Base-by-base conservation (phyloP, 306 rosid genomes). In the Gastrolobium villosum region DNA sequence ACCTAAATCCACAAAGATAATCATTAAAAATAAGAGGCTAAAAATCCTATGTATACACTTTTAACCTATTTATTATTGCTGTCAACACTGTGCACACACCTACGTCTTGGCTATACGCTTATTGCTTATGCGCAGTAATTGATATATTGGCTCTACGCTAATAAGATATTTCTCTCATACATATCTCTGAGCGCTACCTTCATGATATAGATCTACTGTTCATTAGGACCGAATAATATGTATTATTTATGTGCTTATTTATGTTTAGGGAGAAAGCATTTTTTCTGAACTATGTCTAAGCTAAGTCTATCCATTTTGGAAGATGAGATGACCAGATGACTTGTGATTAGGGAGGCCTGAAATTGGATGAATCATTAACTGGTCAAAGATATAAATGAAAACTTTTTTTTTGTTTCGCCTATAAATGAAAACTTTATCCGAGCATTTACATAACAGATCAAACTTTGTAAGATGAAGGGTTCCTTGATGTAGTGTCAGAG, bases 351-450 rank as follows among this genome's bases (percentile, higher is more conserved):
- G 36, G 15, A 10, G 70, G 30, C 43, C 55, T 41, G 37, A 70
- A 70, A 48, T 60, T 49, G 9, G 65, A 48, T 62, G 48, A 41
- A 60, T 59, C 43, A 7, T 32, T 54, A 26, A 77, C 66, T 41
- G 39, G 53, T 28, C 39, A 10, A 63, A 3, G 63, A 46, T 46
- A 61, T 41, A 31, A 43, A 67, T 43, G 2, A 67, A 43, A 37
- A 5, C 34, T 30, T 35, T 46, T 20, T 20, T 20, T 20, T 20
- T 20, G 26, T 20, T 20, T 20, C 26, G 26, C 26, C 26, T 46
- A 61, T 41, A 31, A 43, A 67, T 43, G 2, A 67, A 32, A 37
- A 5, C 34, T 30, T 35, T 46, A 39, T 31, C 49, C 15, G 9
- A n/a, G 3, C 6, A 39, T 37, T 60, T 36, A 32, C 45, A 49